A percentile compares a stretch with the other conserved stretches of the same genome.
phyloP scores from a whole-genome alignment of 2,329 filamentous ascomycete species.

The Lachnellula willkommii region DNA sequence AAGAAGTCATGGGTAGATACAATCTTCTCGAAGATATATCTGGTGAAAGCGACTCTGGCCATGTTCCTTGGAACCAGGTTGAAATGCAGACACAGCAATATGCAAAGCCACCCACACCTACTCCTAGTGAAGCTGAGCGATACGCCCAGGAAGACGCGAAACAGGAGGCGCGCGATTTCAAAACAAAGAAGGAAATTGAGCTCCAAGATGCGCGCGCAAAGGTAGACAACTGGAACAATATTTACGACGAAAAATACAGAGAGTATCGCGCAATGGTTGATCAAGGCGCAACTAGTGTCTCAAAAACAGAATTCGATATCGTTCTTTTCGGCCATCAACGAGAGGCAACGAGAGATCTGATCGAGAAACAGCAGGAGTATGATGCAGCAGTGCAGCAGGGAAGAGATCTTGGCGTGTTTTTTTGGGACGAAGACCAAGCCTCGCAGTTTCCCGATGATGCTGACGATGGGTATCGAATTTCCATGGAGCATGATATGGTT shows the following conservation, averaged over 20 bases:
- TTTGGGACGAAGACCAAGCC: slow-evolving; percentile 7
- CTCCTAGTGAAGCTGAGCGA: neutral
- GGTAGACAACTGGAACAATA: slow-evolving; percentile 9
- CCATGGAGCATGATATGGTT: slow-evolving; percentile 11
- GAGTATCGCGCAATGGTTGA: neutral
- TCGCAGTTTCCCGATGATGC: slow-evolving; percentile 11
- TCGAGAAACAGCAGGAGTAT: slow-evolving; percentile 8
- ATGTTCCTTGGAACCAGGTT: neutral
- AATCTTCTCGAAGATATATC: slow-evolving; percentile 4
- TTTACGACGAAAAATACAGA: slow-evolving; percentile 1
- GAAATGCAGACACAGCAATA: neutral
- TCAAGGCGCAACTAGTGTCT: neutral
- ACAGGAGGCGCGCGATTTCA: neutral
- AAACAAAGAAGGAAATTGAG: neutral
- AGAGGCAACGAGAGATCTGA: slow-evolving; percentile 1
- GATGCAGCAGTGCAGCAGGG: neutral
- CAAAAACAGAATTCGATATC: slow-evolving; percentile 12
- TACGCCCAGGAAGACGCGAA: neutral
- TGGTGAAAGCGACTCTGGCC: neutral
- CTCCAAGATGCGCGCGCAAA: slow-evolving; percentile 3
- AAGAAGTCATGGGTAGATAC: neutral
- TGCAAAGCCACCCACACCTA: neutral
- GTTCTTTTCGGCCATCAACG: slow-evolving; percentile 5
- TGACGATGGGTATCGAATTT: slow-evolving; percentile 19
- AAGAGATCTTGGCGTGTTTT: slow-evolving; percentile 4